Base-by-base conservation (phyloP, 345 rosid genomes). In the Cardamine resedifolia region DNA sequence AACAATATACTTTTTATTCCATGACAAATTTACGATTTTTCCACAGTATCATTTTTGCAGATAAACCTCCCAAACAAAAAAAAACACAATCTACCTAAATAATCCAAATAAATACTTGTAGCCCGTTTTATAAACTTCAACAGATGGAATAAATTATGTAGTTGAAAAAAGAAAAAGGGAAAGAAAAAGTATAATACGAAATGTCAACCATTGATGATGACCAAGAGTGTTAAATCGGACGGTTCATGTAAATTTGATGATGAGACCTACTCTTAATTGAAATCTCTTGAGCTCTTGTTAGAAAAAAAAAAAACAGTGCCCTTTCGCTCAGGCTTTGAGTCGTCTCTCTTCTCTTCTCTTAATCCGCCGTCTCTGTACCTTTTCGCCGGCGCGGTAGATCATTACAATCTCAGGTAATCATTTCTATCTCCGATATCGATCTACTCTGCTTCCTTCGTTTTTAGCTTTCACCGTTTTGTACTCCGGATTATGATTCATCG, bases 261-360 rank as follows among this genome's bases (percentile, higher is more conserved):
- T 31, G 65, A 45, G 27, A 60, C 67, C 70, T 53, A 69, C 79
- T 53, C 75, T 26, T 38, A 49, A 34, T 47, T 56, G 49, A 66
- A 47, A 24, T 74, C 66, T 34, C 30, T 39, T 21, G 48, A 44
- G 48, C 14, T 56, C 27, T 59, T 51, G 50, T 36, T 57, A 19
- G 10, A 10, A 20, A 2, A 23, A 14, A 30, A 58, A 44, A 48
- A 19, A 18, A 8, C 33, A 66, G 39, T 68, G 66, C 59, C 79
- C 79, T 76, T 76, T 76, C 71, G 75, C 59, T 69, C 65, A 34
- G 12, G 71, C 70, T 63, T 76, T 57, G 71, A 70, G 79, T 27
- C 79, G 73, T 67, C 61, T 52, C 61, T 52, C 57, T 38, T 19
- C 18, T 65, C 66, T 73, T 53, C 50, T 49, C 45, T 50, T 24